Conservation (phyloP, 1,284 basidiomycete genomes). For the Cutaneotrichosporon cutaneum region DNA sequence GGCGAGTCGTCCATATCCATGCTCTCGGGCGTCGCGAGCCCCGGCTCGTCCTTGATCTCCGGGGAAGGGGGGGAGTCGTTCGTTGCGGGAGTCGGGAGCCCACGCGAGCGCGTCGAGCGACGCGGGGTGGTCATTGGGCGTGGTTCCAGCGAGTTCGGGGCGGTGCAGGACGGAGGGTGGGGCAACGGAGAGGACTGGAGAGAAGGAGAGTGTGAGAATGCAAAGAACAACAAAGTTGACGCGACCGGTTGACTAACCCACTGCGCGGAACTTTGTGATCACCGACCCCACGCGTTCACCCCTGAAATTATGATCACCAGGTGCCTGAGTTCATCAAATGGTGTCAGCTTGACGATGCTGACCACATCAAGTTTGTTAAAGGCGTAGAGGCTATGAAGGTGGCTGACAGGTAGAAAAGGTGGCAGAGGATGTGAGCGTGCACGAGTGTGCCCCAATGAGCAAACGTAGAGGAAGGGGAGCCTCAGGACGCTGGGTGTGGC, state of each 20-base stretch:
- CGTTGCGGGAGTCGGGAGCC: constrained; percentile 1
- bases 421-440: no score
- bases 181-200: background rate
- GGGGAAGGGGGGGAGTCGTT: constrained; percentile 1
- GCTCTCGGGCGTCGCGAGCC: constrained; percentile 19
- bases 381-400: no score
- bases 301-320: background rate
- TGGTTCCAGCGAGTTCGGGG: no score
- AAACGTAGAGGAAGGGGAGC: no score
- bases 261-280: background rate
- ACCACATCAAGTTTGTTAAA: no score
- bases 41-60: constrained; percentile 18
- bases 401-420: no score
- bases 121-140: background rate
- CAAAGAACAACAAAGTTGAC: background rate
- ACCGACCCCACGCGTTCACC: background rate
- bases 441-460: no score
- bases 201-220: background rate
- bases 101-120: background rate
- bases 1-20: constrained; percentile 17
- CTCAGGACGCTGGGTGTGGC: no score
- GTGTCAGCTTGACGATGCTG: background rate
- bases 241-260: background rate
- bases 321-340: background rate
- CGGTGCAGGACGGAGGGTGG: background rate